These are phyloP conservation scores for Rhodotorula sphaerocarpa DNA, from an alignment of 768 basidiomycete genomes.

Conservation along the genomic window DNA sequence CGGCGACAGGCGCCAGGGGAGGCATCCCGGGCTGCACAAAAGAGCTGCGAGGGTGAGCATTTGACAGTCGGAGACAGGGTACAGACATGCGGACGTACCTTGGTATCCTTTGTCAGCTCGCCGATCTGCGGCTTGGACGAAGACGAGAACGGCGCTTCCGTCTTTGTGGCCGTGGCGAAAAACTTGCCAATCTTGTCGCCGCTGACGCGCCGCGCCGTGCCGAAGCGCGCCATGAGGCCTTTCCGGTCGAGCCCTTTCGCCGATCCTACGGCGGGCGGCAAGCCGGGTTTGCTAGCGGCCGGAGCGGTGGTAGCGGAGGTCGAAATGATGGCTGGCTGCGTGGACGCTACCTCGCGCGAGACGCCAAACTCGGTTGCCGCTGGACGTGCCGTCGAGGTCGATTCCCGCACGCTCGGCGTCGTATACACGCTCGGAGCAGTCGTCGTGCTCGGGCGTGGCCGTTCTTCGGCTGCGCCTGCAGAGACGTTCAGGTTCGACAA, in stretches of 20 bases:
- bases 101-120: background rate
- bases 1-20: too few relatives aligned
- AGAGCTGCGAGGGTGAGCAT: too few relatives aligned
- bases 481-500: constrained; percentile 21
- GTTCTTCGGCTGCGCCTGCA: too few relatives aligned
- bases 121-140: background rate
- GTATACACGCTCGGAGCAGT: too few relatives aligned
- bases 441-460: too few relatives aligned
- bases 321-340: background rate
- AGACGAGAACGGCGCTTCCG: background rate
- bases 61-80: too few relatives aligned
- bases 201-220: constrained; percentile 3
- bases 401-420: too few relatives aligned
- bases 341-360: background rate
- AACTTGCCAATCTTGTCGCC: background rate
- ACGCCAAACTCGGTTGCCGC: constrained; percentile 27
- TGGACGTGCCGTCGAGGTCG: constrained; percentile 15
- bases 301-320: constrained; percentile 6
- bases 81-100: too few relatives aligned
- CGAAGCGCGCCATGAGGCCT: constrained; percentile 24
- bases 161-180: background rate
- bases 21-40: too few relatives aligned
- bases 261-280: background rate
- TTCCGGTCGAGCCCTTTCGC: background rate
- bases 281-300: too few relatives aligned